A percentile compares a stretch with the other conserved stretches of the same genome.
phyloP scores from a whole-genome alignment of 176 grass and related monocot genomes.

The Otatea glauca region DNA sequence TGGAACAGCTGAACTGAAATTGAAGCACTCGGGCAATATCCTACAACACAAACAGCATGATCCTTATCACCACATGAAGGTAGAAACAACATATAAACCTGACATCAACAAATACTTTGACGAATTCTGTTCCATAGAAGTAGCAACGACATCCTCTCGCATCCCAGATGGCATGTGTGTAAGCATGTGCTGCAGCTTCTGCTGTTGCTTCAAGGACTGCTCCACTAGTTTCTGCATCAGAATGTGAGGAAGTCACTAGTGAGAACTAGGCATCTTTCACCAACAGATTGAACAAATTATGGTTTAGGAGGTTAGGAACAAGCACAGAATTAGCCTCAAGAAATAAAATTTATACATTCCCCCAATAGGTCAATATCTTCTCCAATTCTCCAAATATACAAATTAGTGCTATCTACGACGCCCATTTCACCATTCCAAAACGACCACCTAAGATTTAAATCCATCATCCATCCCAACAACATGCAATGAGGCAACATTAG shows the following conservation, averaged over 20 bases:
- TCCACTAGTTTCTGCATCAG: conserved; percentile 67
- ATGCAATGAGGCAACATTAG: not conserved
- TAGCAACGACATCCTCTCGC: conserved; percentile 43
- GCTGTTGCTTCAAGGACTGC: conserved; percentile 69
- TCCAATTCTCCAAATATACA: not conserved
- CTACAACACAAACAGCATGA: conserved; percentile 41
- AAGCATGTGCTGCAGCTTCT: conserved; percentile 83
- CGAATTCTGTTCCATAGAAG: conserved; percentile 42
- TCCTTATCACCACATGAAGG: conserved; percentile 36
- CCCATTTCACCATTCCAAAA: not conserved
- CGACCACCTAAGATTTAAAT: not conserved
- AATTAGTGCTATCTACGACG: not conserved
- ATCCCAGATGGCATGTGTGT: conserved; percentile 68
- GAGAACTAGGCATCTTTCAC: conserved; percentile 28
- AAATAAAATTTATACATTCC: not conserved
- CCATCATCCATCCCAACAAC: not conserved
- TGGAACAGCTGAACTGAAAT: conserved; percentile 47
- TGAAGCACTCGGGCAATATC: conserved; percentile 48
- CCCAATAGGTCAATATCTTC: not conserved
- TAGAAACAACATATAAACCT: conserved; percentile 21
- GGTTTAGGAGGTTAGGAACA: not conserved
- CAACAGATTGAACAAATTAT: not conserved
- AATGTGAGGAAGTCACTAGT: conserved; percentile 7
- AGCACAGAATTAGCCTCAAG: not conserved
- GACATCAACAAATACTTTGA: conserved; percentile 48